phyloP scores from a whole-genome alignment of 1,284 basidiomycete species.

The Coriolopsis trogii region DNA sequence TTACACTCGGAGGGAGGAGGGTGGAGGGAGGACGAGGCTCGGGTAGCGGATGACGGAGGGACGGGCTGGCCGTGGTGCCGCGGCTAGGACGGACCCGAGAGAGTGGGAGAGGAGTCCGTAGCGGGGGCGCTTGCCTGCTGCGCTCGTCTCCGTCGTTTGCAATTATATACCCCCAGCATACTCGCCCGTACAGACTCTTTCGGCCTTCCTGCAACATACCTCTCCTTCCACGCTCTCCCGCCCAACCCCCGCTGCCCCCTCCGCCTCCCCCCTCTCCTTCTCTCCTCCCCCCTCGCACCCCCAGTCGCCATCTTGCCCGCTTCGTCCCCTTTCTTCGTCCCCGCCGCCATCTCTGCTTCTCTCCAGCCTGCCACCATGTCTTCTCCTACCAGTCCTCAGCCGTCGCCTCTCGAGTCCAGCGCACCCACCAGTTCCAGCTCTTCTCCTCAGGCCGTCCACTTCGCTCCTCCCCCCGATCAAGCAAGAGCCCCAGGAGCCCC shows the following conservation, averaged over 20 bases:
- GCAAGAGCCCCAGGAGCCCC: slow-evolving; percentile 4
- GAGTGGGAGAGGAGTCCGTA: slow-evolving; percentile 2
- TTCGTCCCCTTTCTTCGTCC: not conserved
- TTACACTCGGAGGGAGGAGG: not conserved
- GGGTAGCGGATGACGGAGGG: not conserved
- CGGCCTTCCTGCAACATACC: slow-evolving; percentile 2
- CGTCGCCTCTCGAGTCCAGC: not conserved
- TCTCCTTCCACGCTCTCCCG: slow-evolving; percentile 9
- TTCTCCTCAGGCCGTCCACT: not conserved
- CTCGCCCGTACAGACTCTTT: slow-evolving; percentile 9
- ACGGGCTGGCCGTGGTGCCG: slow-evolving; percentile 1
- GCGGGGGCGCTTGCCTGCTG: not conserved
- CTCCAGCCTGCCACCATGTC: not conserved
- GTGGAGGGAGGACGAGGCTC: not conserved
- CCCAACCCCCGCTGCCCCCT: slow-evolving; percentile 1
- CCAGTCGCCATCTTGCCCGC: not conserved
- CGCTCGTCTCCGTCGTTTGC: slow-evolving; percentile 6
- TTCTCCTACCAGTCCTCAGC: not conserved
- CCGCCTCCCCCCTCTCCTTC: not conserved
- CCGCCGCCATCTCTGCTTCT: no score
- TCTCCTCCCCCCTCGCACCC: not conserved
- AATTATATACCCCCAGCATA: slow-evolving; percentile 11
- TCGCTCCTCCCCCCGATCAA: not conserved
- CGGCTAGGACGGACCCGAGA: slow-evolving; percentile 4
- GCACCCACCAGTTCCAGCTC: not conserved